Evolutionary conservation across 2,329 filamentous ascomycete species (phyloP).

Genomic region (Sclerotinia borealis): DNA sequence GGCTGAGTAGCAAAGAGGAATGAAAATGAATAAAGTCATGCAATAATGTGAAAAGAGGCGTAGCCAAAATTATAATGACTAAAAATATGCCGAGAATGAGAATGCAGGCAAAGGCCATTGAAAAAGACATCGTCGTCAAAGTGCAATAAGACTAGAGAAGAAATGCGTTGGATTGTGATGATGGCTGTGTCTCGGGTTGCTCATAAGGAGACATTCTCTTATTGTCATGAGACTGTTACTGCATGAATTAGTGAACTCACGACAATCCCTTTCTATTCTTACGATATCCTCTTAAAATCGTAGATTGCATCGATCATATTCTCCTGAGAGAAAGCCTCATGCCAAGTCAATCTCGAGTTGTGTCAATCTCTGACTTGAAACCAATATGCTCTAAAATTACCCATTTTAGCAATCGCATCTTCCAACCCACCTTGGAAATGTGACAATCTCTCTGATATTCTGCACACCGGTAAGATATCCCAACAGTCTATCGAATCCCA

Average conservation of each 20-base stretch:
- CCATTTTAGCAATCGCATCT: constrained; percentile 34
- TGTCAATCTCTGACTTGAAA: background rate
- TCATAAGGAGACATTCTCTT: background rate
- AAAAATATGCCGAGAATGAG: background rate
- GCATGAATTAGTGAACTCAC: background rate
- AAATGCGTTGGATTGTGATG: background rate
- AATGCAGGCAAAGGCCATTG: background rate
- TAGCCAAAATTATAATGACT: background rate
- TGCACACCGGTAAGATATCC: constrained; percentile 59
- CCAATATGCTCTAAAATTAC: background rate
- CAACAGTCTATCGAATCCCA: constrained; percentile 65
- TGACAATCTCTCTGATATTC: constrained; percentile 62
- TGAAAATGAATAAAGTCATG: background rate
- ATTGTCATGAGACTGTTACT: background rate
- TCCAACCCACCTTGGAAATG: constrained; percentile 55
- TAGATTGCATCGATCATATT: background rate
- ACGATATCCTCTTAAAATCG: background rate
- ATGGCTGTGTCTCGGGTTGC: background rate
- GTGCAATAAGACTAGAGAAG: background rate
- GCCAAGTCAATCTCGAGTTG: background rate
- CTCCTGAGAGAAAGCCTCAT: background rate
- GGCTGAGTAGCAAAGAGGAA: background rate
- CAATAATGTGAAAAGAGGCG: background rate
- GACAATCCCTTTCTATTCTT: background rate
- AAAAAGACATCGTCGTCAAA: background rate